Evolutionary conservation across 176 grass and related monocot species (phyloP), one percentile per base, ranked within the genome.

Genomic region (Carex pumila): DNA sequence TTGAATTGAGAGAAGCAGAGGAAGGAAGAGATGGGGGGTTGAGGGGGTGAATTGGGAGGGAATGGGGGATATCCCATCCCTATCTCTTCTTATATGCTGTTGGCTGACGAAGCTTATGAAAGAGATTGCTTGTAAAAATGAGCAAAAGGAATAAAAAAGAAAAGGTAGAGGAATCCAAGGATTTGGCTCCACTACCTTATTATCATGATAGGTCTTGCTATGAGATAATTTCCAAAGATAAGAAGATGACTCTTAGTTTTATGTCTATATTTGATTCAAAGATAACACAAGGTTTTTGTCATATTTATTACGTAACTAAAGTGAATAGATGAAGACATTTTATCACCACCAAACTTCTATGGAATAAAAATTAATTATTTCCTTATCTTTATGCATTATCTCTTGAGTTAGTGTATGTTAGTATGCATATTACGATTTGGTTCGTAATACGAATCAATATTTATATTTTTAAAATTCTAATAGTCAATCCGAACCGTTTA

Each of bases 21-120:
- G 29, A 3, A 9, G 52, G 29, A 78, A 75, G 21, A 15, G 18
- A 13, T 15, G 71, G 5, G 12, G 5, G 84, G 21, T n/a, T 58
- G 18, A 55, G 31, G 60, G 7, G 19, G 15, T 18, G 43, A 58
- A 56, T 41, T 9, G 14, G 7, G 69, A 14, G 73, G 52, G 73
- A 57, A 57, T 50, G 3, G 52, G 52, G 9, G 52, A 78, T 54
- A 78, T 55, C 52, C 56, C 73, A 78, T 57, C 52, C 25, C 73
- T 57, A 14, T 78, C 52, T 78, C 2, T 57, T 78, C 52, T 78
- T 78, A 78, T 78, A 78, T 78, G 73, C 25, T 78, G 52, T 57
- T 78, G 0, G 50, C 49, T 77, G 73, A 56, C 25, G 50, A 34
- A 77, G 29, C 45, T 53, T 56, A 7, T 17, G 73, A 77, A 55